phyloP scores from a whole-genome alignment of 441 rosid genomes.

The Erodium texanum region DNA sequence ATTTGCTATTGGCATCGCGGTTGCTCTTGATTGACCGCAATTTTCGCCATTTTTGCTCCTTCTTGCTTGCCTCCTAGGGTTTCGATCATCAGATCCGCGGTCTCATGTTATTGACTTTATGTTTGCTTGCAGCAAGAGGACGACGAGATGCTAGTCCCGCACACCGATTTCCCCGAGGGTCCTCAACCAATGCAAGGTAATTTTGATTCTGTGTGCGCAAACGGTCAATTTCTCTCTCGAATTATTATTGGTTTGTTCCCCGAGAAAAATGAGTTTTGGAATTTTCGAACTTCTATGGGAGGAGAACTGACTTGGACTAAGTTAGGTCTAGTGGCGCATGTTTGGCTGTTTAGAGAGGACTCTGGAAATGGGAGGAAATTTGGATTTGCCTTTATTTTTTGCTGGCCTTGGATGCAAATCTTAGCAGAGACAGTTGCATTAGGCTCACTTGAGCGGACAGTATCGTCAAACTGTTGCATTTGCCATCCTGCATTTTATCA shows the following conservation, averaged over 20 bases:
- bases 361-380: not conserved
- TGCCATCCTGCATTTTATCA: not conserved
- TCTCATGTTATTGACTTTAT: slow-evolving; percentile 28
- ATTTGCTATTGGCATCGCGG: too few species aligned
- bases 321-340: not conserved
- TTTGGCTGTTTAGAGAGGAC: not conserved
- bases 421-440: not conserved
- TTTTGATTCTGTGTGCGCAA: not conserved
- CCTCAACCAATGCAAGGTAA: slow-evolving; percentile 96
- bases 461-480: not conserved
- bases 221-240: not conserved
- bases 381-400: not conserved
- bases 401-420: not conserved
- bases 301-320: not conserved
- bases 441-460: not conserved
- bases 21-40: slow-evolving; percentile 14
- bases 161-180: slow-evolving; percentile 77
- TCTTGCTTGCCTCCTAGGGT: not conserved
- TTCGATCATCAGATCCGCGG: slow-evolving; percentile 15
- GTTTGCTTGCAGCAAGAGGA: slow-evolving; percentile 64
- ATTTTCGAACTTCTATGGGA: not conserved
- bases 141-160: slow-evolving; percentile 95
- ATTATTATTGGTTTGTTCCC: slow-evolving; percentile 1
- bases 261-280: not conserved
- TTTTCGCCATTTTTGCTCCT: slow-evolving; percentile 5